Conservation (phyloP, 306 rosid species). For the Parietaria judaica region DNA sequence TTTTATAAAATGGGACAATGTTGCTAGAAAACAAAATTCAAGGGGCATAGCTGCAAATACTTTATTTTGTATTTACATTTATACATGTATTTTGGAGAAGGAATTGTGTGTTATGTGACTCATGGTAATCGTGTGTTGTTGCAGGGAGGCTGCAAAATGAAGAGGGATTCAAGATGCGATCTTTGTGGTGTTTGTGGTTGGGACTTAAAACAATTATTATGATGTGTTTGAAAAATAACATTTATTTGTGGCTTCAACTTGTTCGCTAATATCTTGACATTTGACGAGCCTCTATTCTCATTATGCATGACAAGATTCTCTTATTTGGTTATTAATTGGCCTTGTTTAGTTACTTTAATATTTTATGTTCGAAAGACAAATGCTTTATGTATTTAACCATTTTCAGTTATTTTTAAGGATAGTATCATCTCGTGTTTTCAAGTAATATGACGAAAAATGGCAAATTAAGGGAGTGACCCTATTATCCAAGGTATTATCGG, state of each 20-base stretch:
- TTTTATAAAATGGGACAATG: background rate
- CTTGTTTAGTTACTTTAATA: no score
- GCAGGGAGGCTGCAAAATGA: constrained; percentile 23
- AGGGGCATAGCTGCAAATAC: background rate
- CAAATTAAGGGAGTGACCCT: no score
- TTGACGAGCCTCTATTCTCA: background rate
- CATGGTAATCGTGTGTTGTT: constrained; percentile 6
- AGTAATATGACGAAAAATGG: no score
- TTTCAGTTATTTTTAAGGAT: no score
- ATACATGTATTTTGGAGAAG: background rate
- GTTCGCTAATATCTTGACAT: constrained; percentile 7
- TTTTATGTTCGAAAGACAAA: no score
- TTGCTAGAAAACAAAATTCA: no score
- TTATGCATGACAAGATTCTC: no score
- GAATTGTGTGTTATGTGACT: background rate
- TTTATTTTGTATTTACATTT: background rate
- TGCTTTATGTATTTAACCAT: no score
- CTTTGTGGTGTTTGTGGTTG: constrained; percentile 6
- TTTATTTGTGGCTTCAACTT: constrained; percentile 6
- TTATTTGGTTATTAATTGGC: no score
- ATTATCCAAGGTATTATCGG: no score
- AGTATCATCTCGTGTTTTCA: no score
- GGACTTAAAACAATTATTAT: background rate
- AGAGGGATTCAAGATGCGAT: constrained; percentile 11
- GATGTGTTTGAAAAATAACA: background rate